These are phyloP conservation scores for Triticum timopheevii DNA, from an alignment of 176 grass and related monocot species.

Conservation along the genomic window DNA sequence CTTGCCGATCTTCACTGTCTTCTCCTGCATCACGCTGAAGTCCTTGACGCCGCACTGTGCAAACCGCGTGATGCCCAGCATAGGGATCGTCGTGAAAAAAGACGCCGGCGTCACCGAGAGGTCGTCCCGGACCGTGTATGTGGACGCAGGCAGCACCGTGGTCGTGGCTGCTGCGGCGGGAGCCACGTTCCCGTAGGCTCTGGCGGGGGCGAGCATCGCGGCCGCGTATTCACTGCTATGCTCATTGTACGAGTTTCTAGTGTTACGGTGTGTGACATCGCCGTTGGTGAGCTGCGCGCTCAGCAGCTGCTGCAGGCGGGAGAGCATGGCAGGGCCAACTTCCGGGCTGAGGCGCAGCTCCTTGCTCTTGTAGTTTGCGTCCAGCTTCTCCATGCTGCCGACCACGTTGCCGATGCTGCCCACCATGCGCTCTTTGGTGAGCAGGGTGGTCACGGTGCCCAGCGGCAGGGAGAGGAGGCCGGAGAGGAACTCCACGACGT, in stretches of 20 bases:
- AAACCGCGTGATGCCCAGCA: neutral
- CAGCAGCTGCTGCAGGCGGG: neutral
- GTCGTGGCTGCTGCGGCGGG: neutral
- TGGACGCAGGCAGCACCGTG: neutral
- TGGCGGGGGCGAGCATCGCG: neutral
- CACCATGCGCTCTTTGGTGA: constrained; percentile 35
- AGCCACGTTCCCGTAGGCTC: neutral
- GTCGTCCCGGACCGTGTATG: neutral
- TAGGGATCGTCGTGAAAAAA: neutral
- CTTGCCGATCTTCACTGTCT: constrained; percentile 26
- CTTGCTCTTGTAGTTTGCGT: constrained; percentile 11
- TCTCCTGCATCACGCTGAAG: neutral
- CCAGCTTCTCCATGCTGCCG: constrained; percentile 22
- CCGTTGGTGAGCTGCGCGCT: neutral
- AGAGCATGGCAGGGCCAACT: neutral
- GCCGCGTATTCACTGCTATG: rapidly evolving
- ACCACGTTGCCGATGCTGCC: constrained; percentile 32
- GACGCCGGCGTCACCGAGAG: constrained; percentile 8
- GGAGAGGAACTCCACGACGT: constrained; percentile 16
- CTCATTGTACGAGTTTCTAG: neutral
- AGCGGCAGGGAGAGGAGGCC: constrained; percentile 27
- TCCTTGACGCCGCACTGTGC: constrained; percentile 22
- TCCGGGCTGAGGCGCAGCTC: neutral
- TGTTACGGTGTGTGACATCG: neutral
- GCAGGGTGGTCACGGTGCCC: constrained; percentile 12